Base-by-base conservation (phyloP, 306 rosid species). In the Parietaria judaica region DNA sequence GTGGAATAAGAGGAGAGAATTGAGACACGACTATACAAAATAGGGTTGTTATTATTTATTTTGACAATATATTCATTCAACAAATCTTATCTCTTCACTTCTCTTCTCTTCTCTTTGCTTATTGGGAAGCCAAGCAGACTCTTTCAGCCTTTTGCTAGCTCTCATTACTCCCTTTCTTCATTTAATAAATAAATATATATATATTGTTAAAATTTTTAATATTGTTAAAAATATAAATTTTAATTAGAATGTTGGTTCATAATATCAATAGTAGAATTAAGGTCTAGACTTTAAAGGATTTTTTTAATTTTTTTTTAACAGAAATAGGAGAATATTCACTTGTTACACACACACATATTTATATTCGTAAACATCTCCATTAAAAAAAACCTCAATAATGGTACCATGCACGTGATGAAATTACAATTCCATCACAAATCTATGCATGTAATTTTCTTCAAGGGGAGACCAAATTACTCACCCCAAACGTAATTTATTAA, bases 41-140 rank as follows among this genome's bases (percentile, higher is more conserved):
- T 16, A 60, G 65, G 37, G 58, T 58, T 49, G 61, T 75, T 73
- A 70, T 70, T 70, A 10, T 10, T 49, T 23, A 23, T 23, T 23
- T 23, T 23, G 31, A 23, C 31, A 23, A 23, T 23, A 23, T 23
- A 23, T 71, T 74, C 74, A 72, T 80, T 84, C 81, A 95, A 80
- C 82, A 81, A 68, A 81, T 91, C 95, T 85, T 87, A 87, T 87
- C 96, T 58, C 79, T 72, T 78, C 79, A 65, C 67, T 73, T 69
- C 58, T 63, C 72, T 79, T 70, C 31, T n/a, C n/a, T 72, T 78
- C 78, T 67, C 67, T 73, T 69, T 62, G 66, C 72, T 79, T 70
- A 76, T 85, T 83, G 91, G 95, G 81, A 85, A 85, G 56, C 66
- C 45, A 70, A 83, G 46, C 66, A 51, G 3, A 10, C 15, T 58